phyloP scores from a whole-genome alignment of 1,284 basidiomycete species.

The Cryptococcus floricola region DNA sequence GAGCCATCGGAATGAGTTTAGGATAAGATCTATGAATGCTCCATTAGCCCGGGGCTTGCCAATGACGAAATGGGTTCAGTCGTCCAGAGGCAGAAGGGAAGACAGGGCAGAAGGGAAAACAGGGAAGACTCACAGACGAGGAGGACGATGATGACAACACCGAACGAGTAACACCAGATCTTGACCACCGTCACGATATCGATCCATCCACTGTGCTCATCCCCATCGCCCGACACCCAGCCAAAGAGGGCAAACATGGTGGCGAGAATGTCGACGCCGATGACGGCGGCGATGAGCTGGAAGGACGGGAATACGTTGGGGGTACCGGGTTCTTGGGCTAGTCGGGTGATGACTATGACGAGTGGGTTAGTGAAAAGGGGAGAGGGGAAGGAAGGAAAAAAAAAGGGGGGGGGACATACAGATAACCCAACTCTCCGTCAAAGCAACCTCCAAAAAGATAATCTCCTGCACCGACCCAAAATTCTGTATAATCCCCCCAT shows the following conservation, averaged over 20 bases:
- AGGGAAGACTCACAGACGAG: slow-evolving; percentile 45
- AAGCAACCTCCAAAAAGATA: slow-evolving; percentile 57
- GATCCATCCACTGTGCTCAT: slow-evolving; percentile 50
- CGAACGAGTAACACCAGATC: slow-evolving; percentile 55
- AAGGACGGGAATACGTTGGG: slow-evolving; percentile 52
- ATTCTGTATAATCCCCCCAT: slow-evolving; percentile 56
- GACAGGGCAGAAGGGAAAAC: too few species aligned
- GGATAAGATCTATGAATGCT: slow-evolving; percentile 37
- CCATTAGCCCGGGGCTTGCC: background rate
- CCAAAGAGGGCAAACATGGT: slow-evolving; percentile 56
- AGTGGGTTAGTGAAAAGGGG: slow-evolving; percentile 10
- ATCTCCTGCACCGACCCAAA: slow-evolving; percentile 56
- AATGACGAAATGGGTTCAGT: background rate
- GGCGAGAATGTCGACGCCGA: slow-evolving; percentile 55
- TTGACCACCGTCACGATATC: slow-evolving; percentile 57
- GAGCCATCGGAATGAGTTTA: slow-evolving; percentile 51
- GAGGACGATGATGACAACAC: slow-evolving; percentile 53
- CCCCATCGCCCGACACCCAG: slow-evolving; percentile 54
- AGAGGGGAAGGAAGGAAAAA: background rate
- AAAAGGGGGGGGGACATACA: slow-evolving; percentile 33
- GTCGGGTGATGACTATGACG: slow-evolving; percentile 35
- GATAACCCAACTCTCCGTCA: slow-evolving; percentile 58
- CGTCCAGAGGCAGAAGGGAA: background rate
- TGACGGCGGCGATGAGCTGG: slow-evolving; percentile 54
- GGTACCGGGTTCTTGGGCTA: slow-evolving; percentile 34